phyloP scores from a whole-genome alignment of 768 basidiomycete species.

The Cystofilobasidium bisporidii region DNA sequence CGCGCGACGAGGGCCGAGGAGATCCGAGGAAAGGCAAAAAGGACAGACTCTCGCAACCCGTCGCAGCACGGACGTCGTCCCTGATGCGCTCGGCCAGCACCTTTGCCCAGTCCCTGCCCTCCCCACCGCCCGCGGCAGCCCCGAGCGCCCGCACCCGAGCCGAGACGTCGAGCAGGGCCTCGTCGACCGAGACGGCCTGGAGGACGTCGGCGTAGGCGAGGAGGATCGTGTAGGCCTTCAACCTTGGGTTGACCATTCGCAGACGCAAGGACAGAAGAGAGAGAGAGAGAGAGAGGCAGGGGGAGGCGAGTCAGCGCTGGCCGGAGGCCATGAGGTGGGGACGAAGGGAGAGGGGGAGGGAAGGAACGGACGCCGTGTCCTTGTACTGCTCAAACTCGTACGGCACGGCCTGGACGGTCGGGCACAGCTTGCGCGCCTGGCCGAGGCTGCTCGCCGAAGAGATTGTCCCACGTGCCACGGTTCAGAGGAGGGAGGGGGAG shows the following conservation, averaged over 20 bases:
- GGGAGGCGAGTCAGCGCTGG: not conserved
- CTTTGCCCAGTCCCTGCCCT: constrained; percentile 52
- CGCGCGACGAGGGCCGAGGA: too few species aligned
- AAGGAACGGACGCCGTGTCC: constrained; percentile 41
- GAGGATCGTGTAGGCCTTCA: constrained; percentile 84
- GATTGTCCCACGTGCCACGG: too few species aligned
- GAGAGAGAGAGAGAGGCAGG: too few species aligned
- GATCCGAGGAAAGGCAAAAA: constrained; percentile 19
- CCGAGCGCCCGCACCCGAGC: constrained; percentile 35
- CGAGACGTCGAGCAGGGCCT: constrained; percentile 84
- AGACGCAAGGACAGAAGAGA: too few species aligned
- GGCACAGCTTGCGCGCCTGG: constrained; percentile 68
- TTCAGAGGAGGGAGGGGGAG: too few species aligned
- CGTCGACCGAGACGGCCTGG: constrained; percentile 92
- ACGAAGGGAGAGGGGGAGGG: not conserved
- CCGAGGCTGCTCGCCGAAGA: constrained; percentile 50
- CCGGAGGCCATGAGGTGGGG: not conserved
- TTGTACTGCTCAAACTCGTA: constrained; percentile 74
- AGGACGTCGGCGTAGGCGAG: constrained; percentile 72
- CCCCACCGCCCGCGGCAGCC: not conserved
- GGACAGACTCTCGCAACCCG: constrained; percentile 67
- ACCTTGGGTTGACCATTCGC: constrained; percentile 58
- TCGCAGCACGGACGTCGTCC: constrained; percentile 61
- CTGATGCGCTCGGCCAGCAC: constrained; percentile 75
- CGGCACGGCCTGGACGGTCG: constrained; percentile 63